Percentiles rank a stretch among this genome's conserved stretches.
Evolutionary conservation across 2,329 filamentous ascomycete species (phyloP).

Genomic region (Bisporella sp.): DNA sequence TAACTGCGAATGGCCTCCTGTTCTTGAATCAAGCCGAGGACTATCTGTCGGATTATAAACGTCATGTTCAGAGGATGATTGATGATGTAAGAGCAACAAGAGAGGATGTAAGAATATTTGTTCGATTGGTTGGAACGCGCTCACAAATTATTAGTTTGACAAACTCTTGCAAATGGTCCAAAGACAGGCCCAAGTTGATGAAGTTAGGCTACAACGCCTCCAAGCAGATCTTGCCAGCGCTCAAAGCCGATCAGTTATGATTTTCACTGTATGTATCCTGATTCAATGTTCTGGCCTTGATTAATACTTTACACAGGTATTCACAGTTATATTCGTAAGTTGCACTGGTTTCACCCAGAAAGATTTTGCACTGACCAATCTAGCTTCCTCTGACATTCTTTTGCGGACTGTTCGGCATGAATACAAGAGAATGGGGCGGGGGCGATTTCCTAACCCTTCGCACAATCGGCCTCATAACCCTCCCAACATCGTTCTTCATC

Average conservation of each 20-base stretch:
- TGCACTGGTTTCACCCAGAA: too few species aligned
- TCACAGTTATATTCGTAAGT: not conserved
- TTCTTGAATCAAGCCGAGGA: slow-evolving; percentile 1
- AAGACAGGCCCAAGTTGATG: slow-evolving; percentile 8
- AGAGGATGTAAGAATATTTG: slow-evolving; percentile 1
- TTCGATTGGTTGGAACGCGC: not conserved
- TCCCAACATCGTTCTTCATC: not conserved
- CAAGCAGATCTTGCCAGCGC: slow-evolving; percentile 5
- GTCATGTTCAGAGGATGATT: slow-evolving; percentile 3
- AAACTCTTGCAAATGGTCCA: slow-evolving; percentile 5
- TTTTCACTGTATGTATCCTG: slow-evolving; percentile 5
- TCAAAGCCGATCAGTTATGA: slow-evolving; percentile 6
- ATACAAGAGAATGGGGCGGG: not conserved
- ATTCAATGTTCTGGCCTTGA: not conserved
- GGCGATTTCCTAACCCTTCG: not conserved
- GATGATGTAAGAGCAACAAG: slow-evolving; percentile 1
- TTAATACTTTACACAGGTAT: not conserved
- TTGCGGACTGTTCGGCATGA: slow-evolving; percentile 7
- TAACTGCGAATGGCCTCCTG: slow-evolving; percentile 1
- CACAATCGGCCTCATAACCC: not conserved
- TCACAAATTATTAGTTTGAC: not conserved
- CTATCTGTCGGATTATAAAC: slow-evolving; percentile 3
- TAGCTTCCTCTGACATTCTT: slow-evolving; percentile 6
- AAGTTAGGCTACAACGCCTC: slow-evolving; percentile 5
- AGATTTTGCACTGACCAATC: not conserved